phyloP scores from a whole-genome alignment of 1,284 basidiomycete genomes.

The Sutorius eximius region DNA sequence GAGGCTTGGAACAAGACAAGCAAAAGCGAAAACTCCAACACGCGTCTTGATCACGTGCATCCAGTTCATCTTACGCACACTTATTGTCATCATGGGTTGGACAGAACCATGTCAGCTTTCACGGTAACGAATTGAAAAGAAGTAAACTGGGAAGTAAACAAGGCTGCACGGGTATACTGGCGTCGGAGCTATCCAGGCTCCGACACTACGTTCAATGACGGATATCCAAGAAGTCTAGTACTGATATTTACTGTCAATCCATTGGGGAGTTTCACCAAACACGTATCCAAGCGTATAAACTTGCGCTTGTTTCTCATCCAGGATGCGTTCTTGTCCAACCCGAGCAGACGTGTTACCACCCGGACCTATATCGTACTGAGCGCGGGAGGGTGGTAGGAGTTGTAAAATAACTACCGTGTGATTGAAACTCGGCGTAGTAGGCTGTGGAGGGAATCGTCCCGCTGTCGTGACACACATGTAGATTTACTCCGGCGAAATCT shows the following conservation, averaged over 20 bases:
- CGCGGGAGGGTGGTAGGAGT: too few relatives aligned
- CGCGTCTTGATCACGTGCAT: slow-evolving; percentile 31
- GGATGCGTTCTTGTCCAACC: slow-evolving; percentile 47
- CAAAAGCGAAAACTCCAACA: slow-evolving; percentile 10
- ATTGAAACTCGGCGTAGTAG: slow-evolving; percentile 60
- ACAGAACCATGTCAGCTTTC: too few relatives aligned
- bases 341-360: slow-evolving; percentile 51
- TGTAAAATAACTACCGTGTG: slow-evolving; percentile 40
- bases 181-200: background rate
- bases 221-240: slow-evolving; percentile 36
- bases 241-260: slow-evolving; percentile 57
- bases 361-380: slow-evolving; percentile 43
- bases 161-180: background rate
- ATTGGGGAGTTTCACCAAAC: slow-evolving; percentile 48
- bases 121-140: background rate
- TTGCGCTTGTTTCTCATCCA: slow-evolving; percentile 41
- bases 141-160: background rate
- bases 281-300: slow-evolving; percentile 49
- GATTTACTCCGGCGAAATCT: background rate
- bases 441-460: slow-evolving; percentile 52
- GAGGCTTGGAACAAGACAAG: background rate
- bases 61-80: background rate
- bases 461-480: slow-evolving; percentile 29
- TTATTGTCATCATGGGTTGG: too few relatives aligned
- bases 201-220: background rate